Conservation (phyloP, 2,329 filamentous ascomycete genomes). For the Arthrobotrys sphaeroides region DNA sequence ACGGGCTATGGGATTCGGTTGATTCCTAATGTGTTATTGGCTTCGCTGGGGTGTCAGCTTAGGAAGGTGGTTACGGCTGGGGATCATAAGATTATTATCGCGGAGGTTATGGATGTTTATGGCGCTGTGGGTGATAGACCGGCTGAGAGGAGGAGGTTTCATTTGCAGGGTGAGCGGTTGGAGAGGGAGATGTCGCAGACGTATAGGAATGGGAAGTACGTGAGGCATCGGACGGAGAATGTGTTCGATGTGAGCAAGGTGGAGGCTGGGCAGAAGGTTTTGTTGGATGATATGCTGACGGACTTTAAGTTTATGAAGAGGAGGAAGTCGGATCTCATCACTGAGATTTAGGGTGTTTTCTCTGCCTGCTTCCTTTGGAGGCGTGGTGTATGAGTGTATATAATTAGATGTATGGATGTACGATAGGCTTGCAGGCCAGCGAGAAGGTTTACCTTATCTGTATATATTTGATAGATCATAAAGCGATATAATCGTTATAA, state of each 20-base stretch:
- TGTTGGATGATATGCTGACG: slow-evolving; percentile 26
- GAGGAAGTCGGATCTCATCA: slow-evolving; percentile 31
- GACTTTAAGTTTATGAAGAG: slow-evolving; percentile 45
- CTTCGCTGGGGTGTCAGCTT: slow-evolving; percentile 40
- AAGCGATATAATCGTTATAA: slow-evolving; percentile 1
- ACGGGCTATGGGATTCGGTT: slow-evolving; percentile 34
- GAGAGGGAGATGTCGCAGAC: slow-evolving; percentile 51
- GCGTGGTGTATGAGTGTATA: too few relatives aligned
- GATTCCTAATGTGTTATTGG: slow-evolving; percentile 38
- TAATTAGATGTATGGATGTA: too few relatives aligned
- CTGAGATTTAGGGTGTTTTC: slow-evolving; percentile 42
- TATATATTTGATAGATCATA: too few relatives aligned
- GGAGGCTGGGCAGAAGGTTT: slow-evolving; percentile 24
- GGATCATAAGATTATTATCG: slow-evolving; percentile 43
- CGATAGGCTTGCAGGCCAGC: slow-evolving; percentile 2
- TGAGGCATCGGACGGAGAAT: slow-evolving; percentile 42
- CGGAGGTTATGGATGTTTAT: slow-evolving; percentile 48
- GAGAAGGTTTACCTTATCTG: slow-evolving; percentile 6
- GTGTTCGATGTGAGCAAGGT: slow-evolving; percentile 49
- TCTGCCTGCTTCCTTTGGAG: too few relatives aligned
- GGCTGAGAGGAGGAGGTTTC: slow-evolving; percentile 35
- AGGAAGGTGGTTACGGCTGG: slow-evolving; percentile 32
- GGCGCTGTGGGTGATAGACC: slow-evolving; percentile 46
- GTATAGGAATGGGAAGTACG: slow-evolving; percentile 51
- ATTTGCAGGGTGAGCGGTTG: slow-evolving; percentile 36